These are phyloP conservation scores for Cercospora sp. DNA, from an alignment of 2,329 filamentous ascomycete genomes.

Conservation along the genomic window DNA sequence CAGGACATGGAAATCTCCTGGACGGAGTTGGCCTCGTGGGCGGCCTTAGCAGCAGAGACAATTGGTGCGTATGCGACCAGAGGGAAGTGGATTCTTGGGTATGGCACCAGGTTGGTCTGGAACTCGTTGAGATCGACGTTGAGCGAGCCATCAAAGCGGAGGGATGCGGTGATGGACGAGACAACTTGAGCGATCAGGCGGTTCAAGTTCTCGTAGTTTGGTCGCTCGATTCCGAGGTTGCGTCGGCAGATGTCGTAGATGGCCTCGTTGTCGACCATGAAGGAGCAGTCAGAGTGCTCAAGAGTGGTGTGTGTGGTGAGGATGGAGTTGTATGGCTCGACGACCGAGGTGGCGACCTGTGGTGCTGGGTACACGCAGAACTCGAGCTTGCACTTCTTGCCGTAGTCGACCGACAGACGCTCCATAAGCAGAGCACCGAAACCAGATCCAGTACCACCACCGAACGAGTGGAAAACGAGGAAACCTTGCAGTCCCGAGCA, in stretches of 20 bases:
- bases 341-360: conserved; percentile 93
- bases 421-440: conserved; percentile 99
- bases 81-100: conserved; percentile 99
- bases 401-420: conserved; percentile 96
- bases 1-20: conserved; percentile 98
- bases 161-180: conserved; percentile 95
- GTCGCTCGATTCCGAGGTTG: conserved; percentile 95
- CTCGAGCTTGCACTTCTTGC: conserved; percentile 99
- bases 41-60: conserved; percentile 90
- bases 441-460: conserved; percentile 96
- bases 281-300: conserved; percentile 99
- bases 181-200: conserved; percentile 98
- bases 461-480: conserved; percentile 99
- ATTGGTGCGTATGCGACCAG: conserved; percentile 95
- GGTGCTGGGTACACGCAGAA: conserved; percentile 99
- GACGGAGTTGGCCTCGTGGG: conserved; percentile 96
- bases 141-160: conserved; percentile 96
- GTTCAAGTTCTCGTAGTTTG: conserved; percentile 98
- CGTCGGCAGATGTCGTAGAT: conserved; percentile 99
- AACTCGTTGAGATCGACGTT: conserved; percentile 99
- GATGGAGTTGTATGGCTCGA: conserved; percentile 99
- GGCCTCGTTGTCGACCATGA: conserved; percentile 99
- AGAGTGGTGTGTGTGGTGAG: conserved; percentile 98
- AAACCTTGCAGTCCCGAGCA: conserved; percentile 98
- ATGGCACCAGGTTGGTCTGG: conserved; percentile 99